Base-by-base conservation (phyloP, 306 rosid species). In the Crataegus laevigata region DNA sequence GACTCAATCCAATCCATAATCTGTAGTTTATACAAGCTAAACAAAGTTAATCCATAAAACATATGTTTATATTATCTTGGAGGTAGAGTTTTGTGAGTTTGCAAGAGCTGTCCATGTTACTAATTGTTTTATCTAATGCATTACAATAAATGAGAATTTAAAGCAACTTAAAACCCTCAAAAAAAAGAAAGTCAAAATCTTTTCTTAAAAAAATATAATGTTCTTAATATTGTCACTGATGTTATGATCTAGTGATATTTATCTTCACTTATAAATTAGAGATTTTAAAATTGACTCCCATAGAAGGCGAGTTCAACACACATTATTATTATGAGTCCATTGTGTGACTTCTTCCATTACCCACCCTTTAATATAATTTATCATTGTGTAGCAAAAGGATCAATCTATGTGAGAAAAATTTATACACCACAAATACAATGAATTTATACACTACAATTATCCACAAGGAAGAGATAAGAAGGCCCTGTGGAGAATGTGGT, bases 81-180 rank as follows among this genome's bases (percentile, higher is more conserved):
- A 59, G 40, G 58, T 59, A 73, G 68, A 22, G 38, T 24, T 24
- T 24, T 57, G 66, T 57, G 67, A 72, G 57, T 43, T 25, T 32
- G 21, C 47, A 26, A 73, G 77, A 18, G 29, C 57, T 59, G 68
- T 73, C 77, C 68, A 59, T 25, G 67, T 73, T 42, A 59, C 68
- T 18, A 10, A 5, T 42, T 40, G 9, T 18, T 15, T 42, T 64
- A 10, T 19, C 26, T 22, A 30, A 57, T 71, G 51, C 50, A 34
- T 13, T 55, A 12, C 34, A 4, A 57, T 1, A 34, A 55, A 60
- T 60, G 32, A 24, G 2, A 25, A 17, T 29, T 4, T 17, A 17
- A 61, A 14, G 4, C n/a, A 28, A 8, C 67, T 29, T 62, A 62
- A 1, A 62, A 29, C 22, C 60, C 54, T 5, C 1, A 13, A 21